Evolutionary conservation across 106 monocot genomes (phyloP), one percentile per base, ranked within the genome.

Genomic region (Dendrobium huoshanense): DNA sequence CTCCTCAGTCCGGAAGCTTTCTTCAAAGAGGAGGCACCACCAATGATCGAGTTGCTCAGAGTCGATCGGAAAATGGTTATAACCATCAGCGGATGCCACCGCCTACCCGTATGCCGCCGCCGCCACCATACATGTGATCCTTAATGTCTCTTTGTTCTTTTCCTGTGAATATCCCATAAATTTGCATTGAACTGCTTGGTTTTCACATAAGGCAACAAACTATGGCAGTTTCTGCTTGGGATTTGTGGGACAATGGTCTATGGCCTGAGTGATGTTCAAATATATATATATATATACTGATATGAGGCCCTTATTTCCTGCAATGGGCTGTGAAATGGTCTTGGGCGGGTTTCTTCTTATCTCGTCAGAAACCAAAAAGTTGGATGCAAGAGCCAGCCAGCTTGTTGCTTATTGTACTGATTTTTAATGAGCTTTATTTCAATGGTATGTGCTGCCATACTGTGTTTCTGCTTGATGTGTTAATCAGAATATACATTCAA

Each of bases 51-150:
- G 78, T 37, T 25, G 9, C 76, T 77, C 91, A 81, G 65, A 80
- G 51, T 40, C 86, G 72, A 16, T 67, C 73, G 18, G 84, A 88
- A 4, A 87, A 83, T 54, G 55, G 73, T 13, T 85, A 51, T 13
- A 51, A 80, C 77, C 76, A 47, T 76, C 90, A 81, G 27, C 84
- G 79, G 22, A 76, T 85, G 59, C 85, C 78, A 11, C 81, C 83
- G 7, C 55, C 86, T 37, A 22, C 67, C n/a, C 67, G 67, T 3
- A 9, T 41, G 40, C 72, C 72, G 72, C 85, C 82, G 19, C 82
- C 87, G 4, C 87, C 91, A n/a, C 85, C 79, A 85, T 85, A 90
- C 27, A 76, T 49, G 43, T 22, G 59, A 75, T 61, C 4, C 19
- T 20, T 51, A 11, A 51, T 11, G 13, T 51, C 51, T 13, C 51